These are phyloP conservation scores for Trichopus zeylanicus DNA, from an alignment of 116 monocot species.

Conservation along the genomic window DNA sequence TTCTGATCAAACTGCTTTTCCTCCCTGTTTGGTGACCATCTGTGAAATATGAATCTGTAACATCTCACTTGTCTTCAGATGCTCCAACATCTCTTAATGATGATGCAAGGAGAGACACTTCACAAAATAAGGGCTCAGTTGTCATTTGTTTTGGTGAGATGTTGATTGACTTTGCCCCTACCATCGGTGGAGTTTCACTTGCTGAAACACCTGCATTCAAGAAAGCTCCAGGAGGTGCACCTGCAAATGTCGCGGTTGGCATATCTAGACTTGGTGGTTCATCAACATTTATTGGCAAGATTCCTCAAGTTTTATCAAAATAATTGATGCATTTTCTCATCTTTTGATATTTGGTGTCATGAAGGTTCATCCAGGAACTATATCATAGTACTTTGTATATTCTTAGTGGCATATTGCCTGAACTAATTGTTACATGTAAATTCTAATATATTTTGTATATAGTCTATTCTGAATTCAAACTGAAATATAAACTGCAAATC, in stretches of 20 bases:
- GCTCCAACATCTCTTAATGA: background rate
- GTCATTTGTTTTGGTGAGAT: slow-evolving; percentile 39
- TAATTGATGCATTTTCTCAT: background rate
- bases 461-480: background rate
- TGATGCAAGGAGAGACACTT: background rate
- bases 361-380: too few species aligned
- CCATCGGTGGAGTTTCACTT: slow-evolving; percentile 32
- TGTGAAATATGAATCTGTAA: too few species aligned
- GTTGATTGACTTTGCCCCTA: slow-evolving; percentile 35
- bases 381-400: too few species aligned
- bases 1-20: too few species aligned
- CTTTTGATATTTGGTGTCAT: background rate
- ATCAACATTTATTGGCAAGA: slow-evolving; percentile 37
- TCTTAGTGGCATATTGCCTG: too few species aligned
- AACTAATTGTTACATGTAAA: background rate
- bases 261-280: slow-evolving; percentile 29
- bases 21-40: too few species aligned
- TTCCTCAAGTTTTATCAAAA: background rate
- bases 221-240: slow-evolving; percentile 40
- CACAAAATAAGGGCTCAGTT: slow-evolving; percentile 9
- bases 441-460: background rate
- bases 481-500: background rate
- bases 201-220: slow-evolving; percentile 35
- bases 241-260: slow-evolving; percentile 43
- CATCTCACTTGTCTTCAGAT: slow-evolving; percentile 1